A percentile compares a stretch with the other conserved stretches of the same genome.
Conservation (phyloP, 1,139 yeast species). For the Scheffersomyces titani region DNA sequence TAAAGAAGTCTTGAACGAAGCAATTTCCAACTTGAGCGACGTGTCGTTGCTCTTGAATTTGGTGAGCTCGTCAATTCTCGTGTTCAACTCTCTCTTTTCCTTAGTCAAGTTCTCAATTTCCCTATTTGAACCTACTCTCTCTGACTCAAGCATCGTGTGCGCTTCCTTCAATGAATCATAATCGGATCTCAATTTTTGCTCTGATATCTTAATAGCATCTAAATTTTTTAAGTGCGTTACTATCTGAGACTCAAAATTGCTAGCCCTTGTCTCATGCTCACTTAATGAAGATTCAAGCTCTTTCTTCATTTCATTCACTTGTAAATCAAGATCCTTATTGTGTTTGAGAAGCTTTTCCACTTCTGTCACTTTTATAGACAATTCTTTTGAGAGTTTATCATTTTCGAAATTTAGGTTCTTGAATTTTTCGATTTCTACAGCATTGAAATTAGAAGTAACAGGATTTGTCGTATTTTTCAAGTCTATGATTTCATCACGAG, state of each 20-base stretch:
- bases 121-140: constrained; percentile 9
- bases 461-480: constrained; percentile 10
- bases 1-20: constrained; percentile 39
- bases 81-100: constrained; percentile 28
- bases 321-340: background rate
- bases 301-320: background rate
- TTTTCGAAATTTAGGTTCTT: constrained; percentile 4
- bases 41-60: constrained; percentile 39
- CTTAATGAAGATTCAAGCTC: background rate
- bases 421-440: constrained; percentile 1
- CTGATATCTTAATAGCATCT: constrained; percentile 8
- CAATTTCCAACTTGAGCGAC: constrained; percentile 43
- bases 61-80: constrained; percentile 30
- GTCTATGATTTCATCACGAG: constrained; percentile 42
- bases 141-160: constrained; percentile 1
- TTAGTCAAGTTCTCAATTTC: constrained; percentile 22
- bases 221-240: constrained; percentile 3
- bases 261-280: background rate
- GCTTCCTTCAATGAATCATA: constrained; percentile 9
- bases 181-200: constrained; percentile 8
- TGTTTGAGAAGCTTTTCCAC: background rate
- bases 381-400: background rate
- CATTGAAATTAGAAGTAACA: background rate
- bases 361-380: background rate
- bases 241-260: constrained; percentile 1